Evolutionary conservation across 805 yeast genomes (phyloP), one percentile per base, ranked within the genome.

Genomic region (Cyberlindnera petersonii): DNA sequence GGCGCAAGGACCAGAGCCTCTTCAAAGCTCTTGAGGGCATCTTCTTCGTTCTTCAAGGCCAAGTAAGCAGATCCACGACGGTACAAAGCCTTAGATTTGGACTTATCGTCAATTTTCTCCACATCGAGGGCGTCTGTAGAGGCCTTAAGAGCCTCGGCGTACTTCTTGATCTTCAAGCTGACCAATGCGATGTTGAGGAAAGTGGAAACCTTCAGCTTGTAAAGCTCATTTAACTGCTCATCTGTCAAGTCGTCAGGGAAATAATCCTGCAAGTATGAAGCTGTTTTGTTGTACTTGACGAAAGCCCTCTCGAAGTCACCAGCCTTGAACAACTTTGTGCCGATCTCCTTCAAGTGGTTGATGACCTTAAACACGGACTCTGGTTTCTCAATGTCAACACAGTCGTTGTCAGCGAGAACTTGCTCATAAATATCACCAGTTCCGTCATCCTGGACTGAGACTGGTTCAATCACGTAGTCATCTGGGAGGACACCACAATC

Each of bases 401-500:
- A 68, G 40, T 76, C 76, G 59, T 89, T 93, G 57, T 85, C 95
- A 23, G 74, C 82, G 39, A 89, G 68, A 18, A 70, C 68, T 32
- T 80, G 89, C 52, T 86, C 96, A 60, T 79, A 87, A 24, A 70
- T 64, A 60, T 89, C 97, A 33, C 96, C 96, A 17, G 86, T 82
- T 16, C 86, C 89, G 56, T 87, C 96, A 40, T 76, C 82, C 14
- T 69, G 59, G 4, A 69, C 68, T 13, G 61, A 56, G 19, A 67
- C 61, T 4, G 75, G 71, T 37, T 66, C 66, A 15, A 69, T 66
- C 6, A 53, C 62, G 40, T 73, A 79, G 44, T 79, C 86, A 6
- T 65, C 69, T 9, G 85, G 78, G 35, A 88, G 65, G 51, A 75
- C 80, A 22, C 97, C 97, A 69, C 89, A 83, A 50, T 82, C 85